These are phyloP conservation scores for Claviceps arundinis DNA, from an alignment of 2,329 filamentous ascomycete genomes.

Conservation along the genomic window DNA sequence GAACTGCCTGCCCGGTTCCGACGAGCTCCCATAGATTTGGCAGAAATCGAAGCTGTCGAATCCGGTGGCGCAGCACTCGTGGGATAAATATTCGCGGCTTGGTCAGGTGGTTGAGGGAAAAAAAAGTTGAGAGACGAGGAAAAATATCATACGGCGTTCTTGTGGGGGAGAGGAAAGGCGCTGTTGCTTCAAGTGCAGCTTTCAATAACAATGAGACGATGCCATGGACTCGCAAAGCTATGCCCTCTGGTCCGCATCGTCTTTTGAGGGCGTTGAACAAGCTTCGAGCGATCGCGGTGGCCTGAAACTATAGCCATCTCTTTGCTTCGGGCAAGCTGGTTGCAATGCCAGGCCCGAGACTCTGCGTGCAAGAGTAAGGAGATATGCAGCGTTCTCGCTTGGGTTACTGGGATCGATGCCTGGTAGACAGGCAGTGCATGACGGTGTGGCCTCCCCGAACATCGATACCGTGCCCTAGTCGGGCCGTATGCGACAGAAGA, in stretches of 20 bases:
- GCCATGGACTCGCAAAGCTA: not conserved
- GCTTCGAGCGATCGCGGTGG: not conserved
- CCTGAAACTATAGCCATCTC: not conserved
- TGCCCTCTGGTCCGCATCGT: not conserved
- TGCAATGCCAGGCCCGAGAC: not conserved
- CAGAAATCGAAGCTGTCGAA: slow-evolving; percentile 93
- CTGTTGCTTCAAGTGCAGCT: not conserved
- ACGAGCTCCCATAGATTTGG: slow-evolving; percentile 55
- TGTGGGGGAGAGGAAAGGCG: not conserved
- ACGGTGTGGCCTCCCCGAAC: not conserved
- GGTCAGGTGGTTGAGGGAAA: not conserved
- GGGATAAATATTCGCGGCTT: slow-evolving; percentile 21
- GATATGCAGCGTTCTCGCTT: not conserved
- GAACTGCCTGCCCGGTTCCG: slow-evolving; percentile 80
- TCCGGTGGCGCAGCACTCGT: slow-evolving; percentile 65
- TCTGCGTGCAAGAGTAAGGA: not conserved
- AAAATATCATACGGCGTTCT: not conserved
- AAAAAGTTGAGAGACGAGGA: not conserved
- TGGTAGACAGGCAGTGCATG: not conserved
- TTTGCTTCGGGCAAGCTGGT: not conserved
- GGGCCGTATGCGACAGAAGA: not conserved
- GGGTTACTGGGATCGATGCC: not conserved
- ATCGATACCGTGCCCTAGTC: not conserved
- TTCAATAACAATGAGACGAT: not conserved
- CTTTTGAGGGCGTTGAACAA: not conserved